Evolutionary conservation across 768 basidiomycete genomes (phyloP).

Genomic region (Xerocomellus dryophilus): DNA sequence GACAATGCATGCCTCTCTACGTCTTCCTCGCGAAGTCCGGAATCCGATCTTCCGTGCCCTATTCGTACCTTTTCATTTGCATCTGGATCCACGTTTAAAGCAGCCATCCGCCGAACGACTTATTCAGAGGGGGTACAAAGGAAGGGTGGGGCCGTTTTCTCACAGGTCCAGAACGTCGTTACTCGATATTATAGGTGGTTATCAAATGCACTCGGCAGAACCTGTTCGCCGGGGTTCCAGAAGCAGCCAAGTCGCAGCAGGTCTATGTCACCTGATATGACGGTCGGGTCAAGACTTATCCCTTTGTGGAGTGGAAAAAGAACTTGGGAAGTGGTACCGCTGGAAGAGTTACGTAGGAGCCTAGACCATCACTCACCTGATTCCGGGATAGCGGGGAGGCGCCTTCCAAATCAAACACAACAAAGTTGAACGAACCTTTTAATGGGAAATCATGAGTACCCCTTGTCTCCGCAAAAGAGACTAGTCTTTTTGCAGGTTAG

Average conservation of each 20-base stretch:
- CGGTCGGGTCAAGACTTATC: neutral
- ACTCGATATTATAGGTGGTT: constrained; percentile 4
- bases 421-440: neutral
- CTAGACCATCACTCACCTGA: constrained; percentile 11
- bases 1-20: constrained; percentile 11
- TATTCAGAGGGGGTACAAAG: neutral
- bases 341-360: neutral
- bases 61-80: constrained; percentile 11
- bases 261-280: constrained; percentile 6
- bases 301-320: neutral
- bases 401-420: neutral
- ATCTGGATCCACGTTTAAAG: neutral
- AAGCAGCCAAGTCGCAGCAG: neutral
- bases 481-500: neutral
- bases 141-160: neutral
- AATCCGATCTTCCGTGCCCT: neutral
- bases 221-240: neutral
- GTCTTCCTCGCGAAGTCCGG: constrained; percentile 7
- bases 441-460: neutral
- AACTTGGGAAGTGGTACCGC: neutral
- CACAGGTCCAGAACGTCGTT: too few relatives aligned
- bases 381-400: neutral
- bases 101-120: constrained; percentile 3
- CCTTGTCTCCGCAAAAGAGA: constrained; percentile 11
- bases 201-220: constrained; percentile 8